Base-by-base conservation (phyloP, 75 land plant species). In the Chamaecyparis obtusa region DNA sequence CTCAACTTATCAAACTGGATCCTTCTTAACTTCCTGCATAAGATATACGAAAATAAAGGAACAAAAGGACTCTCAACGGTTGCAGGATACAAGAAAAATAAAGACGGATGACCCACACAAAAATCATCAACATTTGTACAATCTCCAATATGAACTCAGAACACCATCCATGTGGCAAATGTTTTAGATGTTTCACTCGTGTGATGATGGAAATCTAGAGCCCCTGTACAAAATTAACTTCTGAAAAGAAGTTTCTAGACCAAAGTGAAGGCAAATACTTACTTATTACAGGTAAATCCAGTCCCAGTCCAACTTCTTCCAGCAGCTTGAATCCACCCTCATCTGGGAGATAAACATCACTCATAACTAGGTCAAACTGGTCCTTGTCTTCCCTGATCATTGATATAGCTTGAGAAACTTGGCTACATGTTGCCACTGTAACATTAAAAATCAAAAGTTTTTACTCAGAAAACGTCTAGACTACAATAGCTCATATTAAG, bases 201-300 rank as follows among this genome's bases (percentile, higher is more conserved):
- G 9, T 74, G 36, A 74, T 74, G 16, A 32, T 74, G 33, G 76
- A 64, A 24, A 64, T 24, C 69, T 64, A 64, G n/a, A 7, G 69
- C 36, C 83, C 16, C 43, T 17, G 3, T 80, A 9, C 83, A 80
- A 36, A 36, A 6, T 36, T 9, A 44, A 80, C 16, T 80, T 80
- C 83, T 80, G 9, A 80, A 36, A 39, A 16, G 83, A 32, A 39
- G 17, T 30, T 80, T 2, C 19, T 9, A 36, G 37, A 24, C 84
- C 37, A 24, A 27, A 85, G 32, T 16, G 57, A 54, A 57, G 43
- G 41, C 3, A 32, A 4, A 69, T 10, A 86, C 93, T 91, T 91
- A 92, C 93, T 92, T 85, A 92, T 91, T 17, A 92, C 93, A 44
- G 93, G 93, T 49, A 92, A 60, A 51, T 91, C 93, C 71, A 91